Base-by-base conservation (phyloP, 2,329 filamentous ascomycete genomes). In the Amauroascus verrucosus region DNA sequence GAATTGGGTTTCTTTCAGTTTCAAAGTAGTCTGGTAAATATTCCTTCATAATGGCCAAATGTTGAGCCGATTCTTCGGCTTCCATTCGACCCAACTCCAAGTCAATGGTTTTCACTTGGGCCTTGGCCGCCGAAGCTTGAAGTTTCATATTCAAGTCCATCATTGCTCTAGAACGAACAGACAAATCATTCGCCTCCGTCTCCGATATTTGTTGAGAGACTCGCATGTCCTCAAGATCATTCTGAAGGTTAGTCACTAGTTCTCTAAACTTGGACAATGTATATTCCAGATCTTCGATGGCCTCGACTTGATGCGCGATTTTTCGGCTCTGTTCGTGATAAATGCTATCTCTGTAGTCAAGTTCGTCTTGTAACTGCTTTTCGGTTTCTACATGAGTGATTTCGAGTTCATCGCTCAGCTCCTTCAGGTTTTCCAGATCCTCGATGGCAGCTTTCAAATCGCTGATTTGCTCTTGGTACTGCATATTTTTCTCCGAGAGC, bases 141-240 rank as follows among this genome's bases (percentile, higher is more conserved):
- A 98, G 78, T 71, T 95, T 94, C 78, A 91, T 81, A 69, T 97
- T 97, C 44, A 98, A 78, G 64, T 98, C 91, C 81, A 95, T 86
- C 85, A 98, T 95, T 51, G 91, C 89, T 58, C 89, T 82, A 43
- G 91, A 95, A 57, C 88, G 85, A 62, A 81, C 86, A 59, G 84
- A 90, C 53, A 97, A 80, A 67, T 97, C 88, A 66, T 90, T 89
- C 0, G 91, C 89, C 67, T 97, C 90, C 14, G 85, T 85, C 68
- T 97, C 93, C 0, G 89, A 94, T 60, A 97, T 86, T 43, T 90
- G 88, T 63, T 94, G 88, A 3, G 89, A 94, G 11, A 90, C 87
- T 56, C 88, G 82, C 78, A 96, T 91, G 63, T 97, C 90, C 62
- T 95, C 87, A 59, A 97, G 74, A 65, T 95, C 89, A 60, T 77